These are phyloP conservation scores for Ascochyta viciae-villosae DNA, from an alignment of 2,329 filamentous ascomycete genomes.

Conservation along the genomic window DNA sequence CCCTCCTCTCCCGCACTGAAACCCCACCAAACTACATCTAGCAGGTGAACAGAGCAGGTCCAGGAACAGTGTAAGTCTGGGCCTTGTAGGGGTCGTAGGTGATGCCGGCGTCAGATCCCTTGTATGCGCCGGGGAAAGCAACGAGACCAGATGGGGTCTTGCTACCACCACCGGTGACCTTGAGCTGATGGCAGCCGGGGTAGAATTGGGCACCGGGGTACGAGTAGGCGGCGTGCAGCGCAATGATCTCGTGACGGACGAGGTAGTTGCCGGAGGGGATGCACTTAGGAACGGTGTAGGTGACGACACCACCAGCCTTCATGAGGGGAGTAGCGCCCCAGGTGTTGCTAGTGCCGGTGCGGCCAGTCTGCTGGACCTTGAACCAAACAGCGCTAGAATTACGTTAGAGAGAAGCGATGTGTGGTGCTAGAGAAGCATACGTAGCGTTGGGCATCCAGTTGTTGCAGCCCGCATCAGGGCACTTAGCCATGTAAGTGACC, in stretches of 20 bases:
- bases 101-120: constrained; percentile 58
- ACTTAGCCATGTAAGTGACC: constrained; percentile 67
- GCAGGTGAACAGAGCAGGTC: constrained; percentile 41
- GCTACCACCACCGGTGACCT: constrained; percentile 60
- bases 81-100: constrained; percentile 61
- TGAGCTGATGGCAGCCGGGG: constrained; percentile 64
- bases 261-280: constrained; percentile 63
- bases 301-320: constrained; percentile 52
- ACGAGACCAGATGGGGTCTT: constrained; percentile 54
- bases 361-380: constrained; percentile 61
- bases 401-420: constrained; percentile 3
- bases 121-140: constrained; percentile 63
- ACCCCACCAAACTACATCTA: constrained; percentile 15
- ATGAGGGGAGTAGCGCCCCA: constrained; percentile 59
- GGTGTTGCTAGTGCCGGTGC: constrained; percentile 58
- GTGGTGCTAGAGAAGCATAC: constrained; percentile 33
- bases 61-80: constrained; percentile 37
- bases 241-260: constrained; percentile 65
- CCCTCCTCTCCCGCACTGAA: background rate
- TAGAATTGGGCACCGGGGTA: constrained; percentile 66
- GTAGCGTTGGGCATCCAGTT: constrained; percentile 56
- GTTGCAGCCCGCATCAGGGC: constrained; percentile 60
- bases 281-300: constrained; percentile 63
- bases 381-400: constrained; percentile 60
- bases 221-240: constrained; percentile 56